These are phyloP conservation scores for Neoboletus subvelutipes DNA, from an alignment of 768 basidiomycete genomes.

Conservation along the genomic window DNA sequence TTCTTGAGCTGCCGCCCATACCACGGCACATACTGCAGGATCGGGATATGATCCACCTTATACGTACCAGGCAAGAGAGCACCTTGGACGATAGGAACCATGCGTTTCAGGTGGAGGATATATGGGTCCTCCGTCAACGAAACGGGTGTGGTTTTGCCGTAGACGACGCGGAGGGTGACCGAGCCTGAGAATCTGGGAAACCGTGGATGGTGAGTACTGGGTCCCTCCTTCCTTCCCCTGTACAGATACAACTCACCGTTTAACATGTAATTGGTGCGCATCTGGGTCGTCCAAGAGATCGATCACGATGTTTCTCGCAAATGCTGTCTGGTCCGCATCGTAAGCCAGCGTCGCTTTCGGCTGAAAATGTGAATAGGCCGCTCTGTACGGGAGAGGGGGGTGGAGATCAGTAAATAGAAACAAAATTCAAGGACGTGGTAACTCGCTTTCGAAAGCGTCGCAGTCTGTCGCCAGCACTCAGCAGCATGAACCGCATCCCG, in stretches of 20 bases:
- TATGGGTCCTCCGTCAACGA: slow-evolving; percentile 20
- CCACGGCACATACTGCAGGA: slow-evolving; percentile 53
- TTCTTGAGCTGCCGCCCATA: slow-evolving; percentile 54
- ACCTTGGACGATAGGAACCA: slow-evolving; percentile 30
- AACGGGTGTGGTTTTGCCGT: slow-evolving; percentile 25
- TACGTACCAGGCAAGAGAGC: slow-evolving; percentile 35
- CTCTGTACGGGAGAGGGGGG: slow-evolving; percentile 30
- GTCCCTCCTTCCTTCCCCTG: too few relatives aligned
- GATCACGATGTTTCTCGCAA: slow-evolving; percentile 24
- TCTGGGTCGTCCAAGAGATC: slow-evolving; percentile 27
- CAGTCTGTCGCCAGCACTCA: slow-evolving; percentile 53
- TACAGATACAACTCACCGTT: slow-evolving; percentile 35
- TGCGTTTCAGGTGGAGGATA: slow-evolving; percentile 29
- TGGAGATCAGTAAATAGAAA: background rate
- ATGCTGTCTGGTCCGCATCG: slow-evolving; percentile 42
- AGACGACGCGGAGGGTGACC: slow-evolving; percentile 28
- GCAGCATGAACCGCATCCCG: slow-evolving; percentile 56
- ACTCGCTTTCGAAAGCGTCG: slow-evolving; percentile 54
- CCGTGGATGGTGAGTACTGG: background rate
- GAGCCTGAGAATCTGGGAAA: slow-evolving; percentile 27
- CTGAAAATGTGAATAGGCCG: slow-evolving; percentile 54
- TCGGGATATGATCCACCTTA: slow-evolving; percentile 36
- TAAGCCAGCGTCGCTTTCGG: slow-evolving; percentile 47
- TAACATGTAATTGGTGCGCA: slow-evolving; percentile 23
- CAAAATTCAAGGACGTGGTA: background rate